Base-by-base conservation (phyloP, 805 yeast genomes). In the Candida mattraensis region DNA sequence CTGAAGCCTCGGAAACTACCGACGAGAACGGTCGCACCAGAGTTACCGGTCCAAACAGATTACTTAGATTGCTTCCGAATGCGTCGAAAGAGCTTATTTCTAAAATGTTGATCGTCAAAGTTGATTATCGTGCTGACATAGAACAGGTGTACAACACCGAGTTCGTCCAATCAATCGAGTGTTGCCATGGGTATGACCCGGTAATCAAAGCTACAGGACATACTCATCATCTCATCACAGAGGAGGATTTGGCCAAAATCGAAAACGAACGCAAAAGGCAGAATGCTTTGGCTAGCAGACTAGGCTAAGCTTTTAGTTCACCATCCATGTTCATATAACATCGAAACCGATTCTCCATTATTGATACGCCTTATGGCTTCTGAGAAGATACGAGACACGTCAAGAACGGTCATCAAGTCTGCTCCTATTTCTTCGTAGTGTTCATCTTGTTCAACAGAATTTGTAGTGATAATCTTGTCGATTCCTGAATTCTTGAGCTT, bases 351-450 rank as follows among this genome's bases (percentile, higher is more conserved):
- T 67, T 93, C 99, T 48, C 99, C 99, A 51, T 93, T 93, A 61
- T 93, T 95, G 33, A 93, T 91, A 60, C 99, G 74, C 59, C 99
- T 74, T 28, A 93, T 87, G 2, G 97, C 91, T 63, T 93, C 99
- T 12, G 94, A 96, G 51, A 93, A 83, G 13, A 93, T 76, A 39
- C 84, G 70, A 7, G 95, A 80, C 6, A 93, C 93, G 51, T 93
- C 99, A 51, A 93, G 67, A 7, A 91, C 87, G 18, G 87, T 69
- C 55, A 75, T 73, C 33, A 72, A 76, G 13, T 45, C 36, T 14
- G 78, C 56, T 9, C 85, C 87, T 12, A 79, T 56, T 24, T 62
- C 60, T n/a, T 63, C 58, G 9, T 58, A 59, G 47, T 84, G 78
- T 15, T 70, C 74, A 5, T 67, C 69, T 60, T 91, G 99, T 2